Evolutionary conservation across 164 flowering plant species (phyloP).

Genomic region (Vitis amurensis): DNA sequence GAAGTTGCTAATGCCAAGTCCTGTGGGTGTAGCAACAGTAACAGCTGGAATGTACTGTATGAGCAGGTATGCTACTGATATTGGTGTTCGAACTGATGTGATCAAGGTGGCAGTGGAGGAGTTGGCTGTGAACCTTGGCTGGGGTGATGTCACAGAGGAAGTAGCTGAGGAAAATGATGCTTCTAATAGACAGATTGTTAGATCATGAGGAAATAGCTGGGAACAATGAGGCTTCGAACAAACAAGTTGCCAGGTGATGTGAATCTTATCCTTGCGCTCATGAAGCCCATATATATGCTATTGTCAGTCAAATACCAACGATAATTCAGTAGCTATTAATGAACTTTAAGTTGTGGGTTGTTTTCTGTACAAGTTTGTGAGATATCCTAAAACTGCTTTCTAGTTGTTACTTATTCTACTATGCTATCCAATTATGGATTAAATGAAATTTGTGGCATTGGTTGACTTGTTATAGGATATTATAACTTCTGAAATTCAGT

Average conservation of each 20-base stretch:
- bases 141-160: constrained; percentile 26
- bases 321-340: neutral
- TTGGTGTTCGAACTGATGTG: constrained; percentile 90
- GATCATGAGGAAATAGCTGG: constrained; percentile 2
- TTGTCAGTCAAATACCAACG: neutral
- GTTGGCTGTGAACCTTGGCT: constrained; percentile 68
- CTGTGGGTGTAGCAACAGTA: constrained; percentile 76
- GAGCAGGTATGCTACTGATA: constrained; percentile 91
- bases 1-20: constrained; percentile 76
- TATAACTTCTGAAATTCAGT: too few relatives aligned
- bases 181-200: constrained; percentile 11
- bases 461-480: neutral
- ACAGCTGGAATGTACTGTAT: constrained; percentile 93
- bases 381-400: neutral
- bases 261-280: constrained; percentile 6
- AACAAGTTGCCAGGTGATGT: constrained; percentile 12
- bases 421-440: too few relatives aligned
- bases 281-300: constrained; percentile 1
- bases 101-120: constrained; percentile 92
- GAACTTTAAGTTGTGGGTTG: neutral
- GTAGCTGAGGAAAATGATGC: constrained; percentile 19
- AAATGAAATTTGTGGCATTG: neutral
- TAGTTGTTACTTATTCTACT: neutral
- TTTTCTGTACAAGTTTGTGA: constrained; percentile 1
- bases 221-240: constrained; percentile 3